Evolutionary conservation across 2,329 filamentous ascomycete species (phyloP).

Genomic region (Elsinoe perseae): DNA sequence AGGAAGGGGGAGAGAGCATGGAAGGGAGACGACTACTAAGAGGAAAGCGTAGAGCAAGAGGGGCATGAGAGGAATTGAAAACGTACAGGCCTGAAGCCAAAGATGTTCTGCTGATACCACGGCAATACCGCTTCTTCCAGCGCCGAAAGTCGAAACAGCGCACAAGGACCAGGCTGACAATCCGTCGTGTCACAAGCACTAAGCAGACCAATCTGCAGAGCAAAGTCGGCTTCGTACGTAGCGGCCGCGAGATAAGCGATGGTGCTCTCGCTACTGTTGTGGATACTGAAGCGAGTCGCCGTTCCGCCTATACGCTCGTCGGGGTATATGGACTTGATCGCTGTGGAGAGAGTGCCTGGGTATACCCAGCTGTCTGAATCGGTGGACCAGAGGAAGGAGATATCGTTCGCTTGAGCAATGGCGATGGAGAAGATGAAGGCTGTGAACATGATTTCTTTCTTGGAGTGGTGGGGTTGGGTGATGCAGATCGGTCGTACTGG

Average conservation of each 20-base stretch:
- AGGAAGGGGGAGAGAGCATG: not conserved
- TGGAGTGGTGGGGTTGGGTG: slow-evolving; percentile 10
- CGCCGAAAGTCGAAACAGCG: not conserved
- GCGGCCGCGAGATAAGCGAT: slow-evolving; percentile 6
- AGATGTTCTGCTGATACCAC: slow-evolving; percentile 1
- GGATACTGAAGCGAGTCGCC: slow-evolving; percentile 5
- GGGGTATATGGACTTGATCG: slow-evolving; percentile 5
- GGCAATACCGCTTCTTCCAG: not conserved
- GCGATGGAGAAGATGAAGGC: slow-evolving; percentile 11
- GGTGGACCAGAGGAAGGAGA: slow-evolving; percentile 5
- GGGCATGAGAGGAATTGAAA: not conserved
- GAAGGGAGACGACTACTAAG: not conserved
- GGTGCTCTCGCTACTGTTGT: not conserved
- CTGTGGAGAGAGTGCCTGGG: not conserved
- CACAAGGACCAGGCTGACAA: slow-evolving; percentile 4
- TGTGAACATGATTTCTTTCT: slow-evolving; percentile 13
- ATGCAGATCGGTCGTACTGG: slow-evolving; percentile 5
- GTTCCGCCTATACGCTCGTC: slow-evolving; percentile 6
- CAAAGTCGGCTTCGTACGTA: slow-evolving; percentile 13
- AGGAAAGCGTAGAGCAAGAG: not conserved
- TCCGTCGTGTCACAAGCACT: slow-evolving; percentile 6
- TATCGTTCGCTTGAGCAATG: slow-evolving; percentile 4
- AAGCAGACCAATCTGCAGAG: slow-evolving; percentile 2
- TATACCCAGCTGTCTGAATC: slow-evolving; percentile 4
- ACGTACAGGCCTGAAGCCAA: slow-evolving; percentile 5